Conservation (phyloP, 2,329 filamentous ascomycete genomes). For the Cladorrhinum sp. region DNA sequence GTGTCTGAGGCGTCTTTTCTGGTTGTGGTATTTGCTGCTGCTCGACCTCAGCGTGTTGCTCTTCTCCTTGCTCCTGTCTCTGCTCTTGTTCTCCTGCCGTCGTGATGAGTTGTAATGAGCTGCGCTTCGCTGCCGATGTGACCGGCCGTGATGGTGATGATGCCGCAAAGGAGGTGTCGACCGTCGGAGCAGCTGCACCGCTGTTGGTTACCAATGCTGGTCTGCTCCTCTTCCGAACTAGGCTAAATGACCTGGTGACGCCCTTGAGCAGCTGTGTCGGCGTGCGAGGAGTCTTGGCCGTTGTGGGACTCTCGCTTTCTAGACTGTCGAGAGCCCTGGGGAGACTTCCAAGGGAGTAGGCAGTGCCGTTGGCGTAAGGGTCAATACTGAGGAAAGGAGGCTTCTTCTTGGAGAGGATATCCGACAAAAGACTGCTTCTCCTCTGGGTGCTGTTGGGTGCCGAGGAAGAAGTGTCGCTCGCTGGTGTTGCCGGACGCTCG, state of each 20-base stretch:
- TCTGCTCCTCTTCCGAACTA: slow-evolving; percentile 54
- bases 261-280: slow-evolving; percentile 44
- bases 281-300: slow-evolving; percentile 43
- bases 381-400: slow-evolving; percentile 54
- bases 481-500: slow-evolving; percentile 22
- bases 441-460: slow-evolving; percentile 40
- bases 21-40: slow-evolving; percentile 18
- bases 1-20: slow-evolving; percentile 29
- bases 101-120: not conserved
- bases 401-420: slow-evolving; percentile 33
- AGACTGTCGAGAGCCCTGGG: slow-evolving; percentile 24
- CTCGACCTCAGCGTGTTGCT: not conserved
- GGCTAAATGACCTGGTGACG: slow-evolving; percentile 48
- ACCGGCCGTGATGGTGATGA: slow-evolving; percentile 1
- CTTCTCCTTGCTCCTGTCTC: slow-evolving; percentile 5
- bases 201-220: slow-evolving; percentile 39
- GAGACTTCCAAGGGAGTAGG: slow-evolving; percentile 31
- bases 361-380: slow-evolving; percentile 46
- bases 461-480: slow-evolving; percentile 24
- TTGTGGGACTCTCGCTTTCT: slow-evolving; percentile 29
- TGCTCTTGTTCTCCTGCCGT: slow-evolving; percentile 25
- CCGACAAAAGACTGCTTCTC: slow-evolving; percentile 40
- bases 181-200: slow-evolving; percentile 1
- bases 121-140: not conserved
- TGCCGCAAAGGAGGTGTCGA: slow-evolving; percentile 10